Base-by-base conservation (phyloP, 2,329 filamentous ascomycete species). In the Xylariales sp. region DNA sequence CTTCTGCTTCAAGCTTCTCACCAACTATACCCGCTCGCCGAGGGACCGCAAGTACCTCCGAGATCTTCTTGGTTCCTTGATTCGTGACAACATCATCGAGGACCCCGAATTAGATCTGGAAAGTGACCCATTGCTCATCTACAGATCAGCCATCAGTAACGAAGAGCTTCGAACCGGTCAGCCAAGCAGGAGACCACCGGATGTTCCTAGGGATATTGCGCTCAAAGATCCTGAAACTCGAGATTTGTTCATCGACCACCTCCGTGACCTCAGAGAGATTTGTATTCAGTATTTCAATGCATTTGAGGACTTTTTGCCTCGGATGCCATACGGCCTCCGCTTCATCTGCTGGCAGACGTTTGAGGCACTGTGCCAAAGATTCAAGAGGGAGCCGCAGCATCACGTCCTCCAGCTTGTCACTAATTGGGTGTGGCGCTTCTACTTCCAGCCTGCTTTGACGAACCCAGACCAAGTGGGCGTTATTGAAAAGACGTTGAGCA, bases 61-160 rank as follows among this genome's bases (percentile, higher is more conserved):
- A 43, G 88, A 95, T 48, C 70, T 96, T 2, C 70, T 97, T 4
- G 88, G 89, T 0, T 82, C 87, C 2, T 64, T 98, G 33, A 85
- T 98, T 49, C 85, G 86, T 45, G 87, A 95, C 56, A 91, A 93
- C 55, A 89, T 98, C 53, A 83, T 97, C 38, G 93, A 95, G 38
- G 93, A 96, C 50, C 83, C 89, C 11, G 84, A 83, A 5, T 71
- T 98, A 23, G 91, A 98, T 57, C 72, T 98, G 18, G 93, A 98
- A 63, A 96, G 91, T 58, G 93, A 98, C 55, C 93, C 93, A 0
- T 84, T 97, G 70, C 91, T 97, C 52, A 98, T 98, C 40, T 97
- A 98, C 63, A 81, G 87, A 29, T 93, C 89, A 5, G 83, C 88
- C 12, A 94, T 98, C 65, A 97, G 94, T 66, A 95, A 98, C 52